Conservation (phyloP, 2,329 filamentous ascomycete species). For the Fusarium subglutinans region DNA sequence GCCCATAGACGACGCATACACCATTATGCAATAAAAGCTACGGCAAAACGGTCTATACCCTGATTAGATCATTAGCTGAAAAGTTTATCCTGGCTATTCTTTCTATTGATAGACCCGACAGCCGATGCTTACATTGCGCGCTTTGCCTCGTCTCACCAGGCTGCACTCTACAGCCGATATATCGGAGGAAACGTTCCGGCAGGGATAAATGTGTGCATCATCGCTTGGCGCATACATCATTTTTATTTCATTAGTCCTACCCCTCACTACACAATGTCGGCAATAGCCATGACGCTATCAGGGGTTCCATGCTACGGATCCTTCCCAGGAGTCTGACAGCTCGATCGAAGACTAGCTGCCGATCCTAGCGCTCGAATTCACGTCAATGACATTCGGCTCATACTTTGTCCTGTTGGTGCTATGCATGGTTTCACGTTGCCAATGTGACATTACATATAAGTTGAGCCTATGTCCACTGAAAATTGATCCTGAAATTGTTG, state of each 20-base stretch:
- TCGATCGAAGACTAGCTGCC: not conserved
- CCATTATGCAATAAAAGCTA: not conserved
- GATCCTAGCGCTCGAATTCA: not conserved
- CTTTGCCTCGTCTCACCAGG: no score
- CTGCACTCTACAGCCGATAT: no score
- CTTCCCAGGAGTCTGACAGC: not conserved
- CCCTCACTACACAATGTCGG: not conserved
- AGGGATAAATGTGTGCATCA: not conserved
- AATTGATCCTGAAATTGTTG: accelerated
- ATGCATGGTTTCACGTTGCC: not conserved
- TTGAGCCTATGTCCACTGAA: accelerated
- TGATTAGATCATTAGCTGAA: not conserved
- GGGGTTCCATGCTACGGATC: not conserved
- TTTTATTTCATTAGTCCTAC: not conserved
- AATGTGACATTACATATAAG: not conserved
- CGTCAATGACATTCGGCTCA: not conserved
- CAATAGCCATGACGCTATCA: not conserved
- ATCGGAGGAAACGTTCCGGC: not conserved
- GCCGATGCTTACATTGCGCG: no score
- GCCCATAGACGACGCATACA: not conserved
- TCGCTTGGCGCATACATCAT: not conserved
- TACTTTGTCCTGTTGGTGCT: no score
- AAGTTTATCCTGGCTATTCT: accelerated
- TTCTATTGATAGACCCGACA: no score
- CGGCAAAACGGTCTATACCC: accelerated